Conservation (phyloP, 2,329 filamentous ascomycete species). For the Penicillium sp. region DNA sequence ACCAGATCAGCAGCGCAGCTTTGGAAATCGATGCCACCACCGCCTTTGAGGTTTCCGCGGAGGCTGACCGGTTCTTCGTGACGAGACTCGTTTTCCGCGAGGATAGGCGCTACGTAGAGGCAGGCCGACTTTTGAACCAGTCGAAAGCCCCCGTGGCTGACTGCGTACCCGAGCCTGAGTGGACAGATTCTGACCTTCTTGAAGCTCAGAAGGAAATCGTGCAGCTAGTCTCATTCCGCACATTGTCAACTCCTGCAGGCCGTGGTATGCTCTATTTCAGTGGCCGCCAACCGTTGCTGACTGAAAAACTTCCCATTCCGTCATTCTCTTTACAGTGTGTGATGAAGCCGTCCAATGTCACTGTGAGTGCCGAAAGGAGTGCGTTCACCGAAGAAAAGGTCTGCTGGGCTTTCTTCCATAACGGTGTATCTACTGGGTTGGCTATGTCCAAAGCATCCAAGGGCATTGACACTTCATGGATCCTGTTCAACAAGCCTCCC, state of each 20-base stretch:
- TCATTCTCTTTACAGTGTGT: constrained; percentile 91
- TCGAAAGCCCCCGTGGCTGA: constrained; percentile 78
- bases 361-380: constrained; percentile 86
- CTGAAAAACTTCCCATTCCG: constrained; percentile 85
- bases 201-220: constrained; percentile 92
- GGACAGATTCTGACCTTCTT: constrained; percentile 83
- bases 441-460: constrained; percentile 87
- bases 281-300: constrained; percentile 82
- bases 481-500: constrained; percentile 92
- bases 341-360: constrained; percentile 89
- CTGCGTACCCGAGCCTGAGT: constrained; percentile 72
- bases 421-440: constrained; percentile 88
- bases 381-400: constrained; percentile 94
- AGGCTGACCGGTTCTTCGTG: constrained; percentile 79
- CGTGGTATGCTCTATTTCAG: constrained; percentile 87
- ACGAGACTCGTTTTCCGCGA: constrained; percentile 88
- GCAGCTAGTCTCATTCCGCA: constrained; percentile 81
- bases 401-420: constrained; percentile 98
- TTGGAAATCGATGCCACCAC: constrained; percentile 55
- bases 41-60: constrained; percentile 75
- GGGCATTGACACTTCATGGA: constrained; percentile 98
- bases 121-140: constrained; percentile 81
- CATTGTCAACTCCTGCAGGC: constrained; percentile 84
- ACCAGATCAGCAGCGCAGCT: constrained; percentile 66
- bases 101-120: constrained; percentile 86